These are phyloP conservation scores for Hanseniaspora uvarum DNA, from an alignment of 1,139 yeast species.

Conservation along the genomic window DNA sequence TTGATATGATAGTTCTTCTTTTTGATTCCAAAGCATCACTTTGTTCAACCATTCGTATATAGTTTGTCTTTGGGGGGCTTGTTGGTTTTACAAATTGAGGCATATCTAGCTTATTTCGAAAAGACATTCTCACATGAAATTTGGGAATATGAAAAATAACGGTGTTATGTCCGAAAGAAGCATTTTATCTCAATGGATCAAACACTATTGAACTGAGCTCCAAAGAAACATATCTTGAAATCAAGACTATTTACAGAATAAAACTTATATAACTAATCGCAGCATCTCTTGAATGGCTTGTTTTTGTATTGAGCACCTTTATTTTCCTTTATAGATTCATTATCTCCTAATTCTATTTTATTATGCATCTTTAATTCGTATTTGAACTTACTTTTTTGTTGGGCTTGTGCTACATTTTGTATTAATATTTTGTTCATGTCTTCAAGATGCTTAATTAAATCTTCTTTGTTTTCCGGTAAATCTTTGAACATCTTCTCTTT, in stretches of 20 bases:
- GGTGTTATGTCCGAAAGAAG: too few relatives aligned
- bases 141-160: too few relatives aligned
- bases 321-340: constrained; percentile 44
- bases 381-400: constrained; percentile 32
- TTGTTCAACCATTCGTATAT: neutral
- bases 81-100: too few relatives aligned
- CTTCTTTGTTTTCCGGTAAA: constrained; percentile 34
- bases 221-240: neutral
- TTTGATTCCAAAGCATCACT: constrained; percentile 23
- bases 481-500: constrained; percentile 12
- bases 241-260: neutral
- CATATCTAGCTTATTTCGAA: too few relatives aligned
- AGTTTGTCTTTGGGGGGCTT: too few relatives aligned
- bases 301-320: constrained; percentile 28
- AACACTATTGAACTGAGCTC: too few relatives aligned
- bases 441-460: constrained; percentile 51
- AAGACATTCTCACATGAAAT: neutral
- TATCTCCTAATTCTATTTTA: constrained; percentile 83
- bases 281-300: constrained; percentile 36
- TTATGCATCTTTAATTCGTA: constrained; percentile 57
- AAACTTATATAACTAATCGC: constrained; percentile 28
- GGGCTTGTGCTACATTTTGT: constrained; percentile 78
- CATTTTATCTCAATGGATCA: too few relatives aligned
- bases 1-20: constrained; percentile 53
- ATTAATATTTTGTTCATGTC: constrained; percentile 61